phyloP scores from a whole-genome alignment of 495 filamentous ascomycete species.

The Penicillium cinerascens region DNA sequence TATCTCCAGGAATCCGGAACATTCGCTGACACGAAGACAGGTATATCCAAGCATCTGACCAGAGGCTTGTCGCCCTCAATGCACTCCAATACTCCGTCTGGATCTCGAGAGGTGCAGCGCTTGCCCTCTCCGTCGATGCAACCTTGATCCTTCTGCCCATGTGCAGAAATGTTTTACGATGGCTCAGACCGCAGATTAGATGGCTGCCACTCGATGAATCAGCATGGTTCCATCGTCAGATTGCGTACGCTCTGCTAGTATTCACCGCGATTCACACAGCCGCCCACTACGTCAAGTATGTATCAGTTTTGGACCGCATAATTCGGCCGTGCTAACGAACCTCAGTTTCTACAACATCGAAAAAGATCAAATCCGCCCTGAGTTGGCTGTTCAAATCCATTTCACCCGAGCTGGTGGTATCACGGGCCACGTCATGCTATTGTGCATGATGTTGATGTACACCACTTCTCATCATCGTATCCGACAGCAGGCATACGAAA shows the following conservation, averaged over 20 bases:
- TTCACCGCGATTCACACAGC: constrained; percentile 75
- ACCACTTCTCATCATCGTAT: constrained; percentile 93
- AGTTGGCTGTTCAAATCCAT: constrained; percentile 87
- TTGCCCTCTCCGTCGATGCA: constrained; percentile 77
- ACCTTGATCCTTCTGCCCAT: constrained; percentile 89
- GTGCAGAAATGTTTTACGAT: constrained; percentile 84
- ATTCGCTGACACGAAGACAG: constrained; percentile 40
- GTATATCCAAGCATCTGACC: constrained; percentile 70
- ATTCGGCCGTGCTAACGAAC: constrained; percentile 22
- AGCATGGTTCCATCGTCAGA: constrained; percentile 94
- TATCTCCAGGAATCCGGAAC: not conserved
- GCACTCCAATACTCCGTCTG: constrained; percentile 83
- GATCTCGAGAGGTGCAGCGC: constrained; percentile 89
- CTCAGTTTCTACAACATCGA: constrained; percentile 93
- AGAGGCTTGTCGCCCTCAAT: constrained; percentile 71
- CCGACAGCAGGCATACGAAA: constrained; percentile 94
- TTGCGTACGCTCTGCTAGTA: constrained; percentile 82
- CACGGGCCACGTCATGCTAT: constrained; percentile 95
- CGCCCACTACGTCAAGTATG: constrained; percentile 94
- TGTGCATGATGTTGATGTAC: constrained; percentile 99
- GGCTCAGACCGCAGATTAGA: constrained; percentile 78
- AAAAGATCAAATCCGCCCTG: constrained; percentile 72
- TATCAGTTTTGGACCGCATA: constrained; percentile 10
- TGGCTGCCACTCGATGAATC: constrained; percentile 92
- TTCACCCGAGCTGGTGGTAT: constrained; percentile 86